Evolutionary conservation across 2,329 filamentous ascomycete genomes (phyloP), one percentile per base, ranked within the genome.

Genomic region (Phoma sp.): DNA sequence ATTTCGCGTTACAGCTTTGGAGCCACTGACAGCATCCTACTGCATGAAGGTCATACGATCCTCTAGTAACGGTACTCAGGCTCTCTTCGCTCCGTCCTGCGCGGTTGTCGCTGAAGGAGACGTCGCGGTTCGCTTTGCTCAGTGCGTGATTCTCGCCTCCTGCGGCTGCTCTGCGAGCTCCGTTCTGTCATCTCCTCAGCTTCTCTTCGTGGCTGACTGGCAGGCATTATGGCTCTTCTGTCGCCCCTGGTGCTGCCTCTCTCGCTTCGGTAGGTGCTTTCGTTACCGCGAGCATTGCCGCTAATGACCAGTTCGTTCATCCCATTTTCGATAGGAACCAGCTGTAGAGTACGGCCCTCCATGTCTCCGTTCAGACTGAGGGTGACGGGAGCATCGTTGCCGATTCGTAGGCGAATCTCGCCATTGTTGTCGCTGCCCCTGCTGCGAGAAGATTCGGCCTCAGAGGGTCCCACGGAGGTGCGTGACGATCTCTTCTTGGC

Each of bases 221-320:
- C 48, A 21, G 62, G 40, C 24, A 66, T 57, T 13, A 65, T 56
- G 29, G 62, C 65, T 38, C 61, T 57, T 43, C 54, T 60, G 47
- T 61, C 62, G 24, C 58, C 64, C 24, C 56, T 25, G 22, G 61
- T 37, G 46, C 69, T 74, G 48, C 67, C 63, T 50, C 61, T 61
- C 38, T 74, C 73, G 47, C 69, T 72, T 24, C 52, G 52, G 41
- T 72, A 72, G 5, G 40, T 50, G 43, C 37, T 66, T 33, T 71
- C 68, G 25, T 55, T 61, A n/a, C 61, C 61, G 19, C 68, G 68
- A 9, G 58, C 32, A n/a, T 62, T 51, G 43, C 58, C 56, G 44
- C 68, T 68, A 38, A 75, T 75, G 49, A 74, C 70, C 31, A 76
- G 58, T 31, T 75, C 73, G 29, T 70, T 71, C 69, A 73, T 74